These are phyloP conservation scores for Ceriops tagal DNA, from an alignment of 345 rosid species.

Conservation along the genomic window DNA sequence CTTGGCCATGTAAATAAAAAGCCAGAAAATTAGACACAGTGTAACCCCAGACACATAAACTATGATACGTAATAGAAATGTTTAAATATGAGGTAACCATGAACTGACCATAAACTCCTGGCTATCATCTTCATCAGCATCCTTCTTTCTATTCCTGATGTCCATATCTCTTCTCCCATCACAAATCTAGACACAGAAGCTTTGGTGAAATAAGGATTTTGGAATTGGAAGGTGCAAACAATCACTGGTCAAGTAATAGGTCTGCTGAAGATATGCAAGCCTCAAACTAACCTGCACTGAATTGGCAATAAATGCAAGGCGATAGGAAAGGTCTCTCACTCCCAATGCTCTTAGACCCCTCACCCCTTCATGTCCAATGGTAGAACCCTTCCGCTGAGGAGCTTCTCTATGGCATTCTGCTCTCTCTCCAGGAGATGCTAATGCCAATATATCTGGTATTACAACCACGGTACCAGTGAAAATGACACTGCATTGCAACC, in stretches of 20 bases:
- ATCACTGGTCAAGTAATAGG: not conserved
- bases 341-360: slow-evolving; percentile 83
- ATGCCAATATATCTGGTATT: slow-evolving; percentile 83
- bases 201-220: slow-evolving; percentile 7
- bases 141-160: slow-evolving; percentile 84
- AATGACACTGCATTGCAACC: slow-evolving; percentile 57
- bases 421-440: slow-evolving; percentile 96
- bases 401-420: slow-evolving; percentile 79
- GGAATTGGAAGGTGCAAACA: not conserved
- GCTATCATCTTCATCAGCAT: slow-evolving; percentile 74
- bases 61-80: not conserved
- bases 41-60: not conserved
- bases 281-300: slow-evolving; percentile 76
- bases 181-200: slow-evolving; percentile 42
- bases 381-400: slow-evolving; percentile 54
- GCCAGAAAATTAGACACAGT: no score
- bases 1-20: not conserved
- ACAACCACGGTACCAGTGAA: slow-evolving; percentile 92
- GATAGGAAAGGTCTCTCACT: slow-evolving; percentile 90
- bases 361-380: slow-evolving; percentile 73
- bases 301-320: slow-evolving; percentile 89
- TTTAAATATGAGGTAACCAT: not conserved
- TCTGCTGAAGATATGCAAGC: not conserved
- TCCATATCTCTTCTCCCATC: slow-evolving; percentile 84
- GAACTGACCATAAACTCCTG: slow-evolving; percentile 65